Base-by-base conservation (phyloP, 208 protist genomes). In the Eutreptiella sp. region DNA sequence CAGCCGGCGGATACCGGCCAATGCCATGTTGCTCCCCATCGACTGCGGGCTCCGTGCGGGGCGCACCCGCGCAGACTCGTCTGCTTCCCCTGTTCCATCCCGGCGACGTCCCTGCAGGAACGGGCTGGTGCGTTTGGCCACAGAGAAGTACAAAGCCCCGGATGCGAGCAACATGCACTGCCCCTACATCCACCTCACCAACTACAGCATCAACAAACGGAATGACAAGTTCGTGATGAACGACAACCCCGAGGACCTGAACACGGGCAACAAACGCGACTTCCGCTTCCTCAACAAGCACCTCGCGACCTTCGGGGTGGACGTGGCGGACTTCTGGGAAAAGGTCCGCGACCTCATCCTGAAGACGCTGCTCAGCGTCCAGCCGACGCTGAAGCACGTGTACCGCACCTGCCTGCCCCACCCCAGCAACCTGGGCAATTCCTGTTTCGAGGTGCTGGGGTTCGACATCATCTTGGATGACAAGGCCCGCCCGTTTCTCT, bases 131-230 rank as follows among this genome's bases (percentile, higher is more conserved):
- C n/a, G n/a, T n/a, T n/a, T n/a, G n/a, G n/a, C n/a, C n/a, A n/a
- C n/a, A n/a, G n/a, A n/a, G n/a, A n/a, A n/a, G n/a, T n/a, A n/a
- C n/a, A n/a, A n/a, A n/a, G n/a, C n/a, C n/a, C n/a, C n/a, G n/a
- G n/a, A n/a, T n/a, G n/a, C n/a, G n/a, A n/a, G n/a, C n/a, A n/a
- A n/a, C n/a, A n/a, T n/a, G n/a, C n/a, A n/a, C n/a, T n/a, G n/a
- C 75, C 76, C 83, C 53, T 90, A 87, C 45, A 85, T 87, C 60
- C 94, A 97, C 60, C 76, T 97, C 32, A 97, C 94, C 33, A 97
- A 97, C 78, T 96, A 95, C 68, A 86, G 90, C 16, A 81, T 97
- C 28, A 96, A 95, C 76, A 97, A 97, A n/a, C n/a, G n/a, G n/a
- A 61, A 35, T 31, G 68, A 53, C 0, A 19, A 57, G 14, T 79